Evolutionary conservation across 257 asterid species (phyloP), one percentile per base, ranked within the genome.

Genomic region (Solanum chiquidenum): DNA sequence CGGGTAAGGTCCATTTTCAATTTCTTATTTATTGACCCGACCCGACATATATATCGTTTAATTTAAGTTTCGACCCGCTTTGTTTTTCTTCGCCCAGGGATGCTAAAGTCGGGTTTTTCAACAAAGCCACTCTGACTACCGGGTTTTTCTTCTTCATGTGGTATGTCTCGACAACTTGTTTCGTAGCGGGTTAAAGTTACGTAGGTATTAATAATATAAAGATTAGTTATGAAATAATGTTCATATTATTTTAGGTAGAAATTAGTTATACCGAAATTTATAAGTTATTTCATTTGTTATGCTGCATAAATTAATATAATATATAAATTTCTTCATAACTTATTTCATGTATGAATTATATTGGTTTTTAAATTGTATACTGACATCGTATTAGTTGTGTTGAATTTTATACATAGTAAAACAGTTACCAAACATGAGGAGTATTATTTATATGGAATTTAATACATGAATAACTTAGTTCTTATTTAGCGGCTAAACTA

Each of bases 131-230:
- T 31, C 91, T 97, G 2, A 92, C 93, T 31, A 97, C 99, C 83
- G 99, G 99, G 20, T 97, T 95, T 90, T 96, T 97, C 97, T 97
- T 97, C 95, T 97, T 97, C 98, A 92, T 93, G 98, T 97, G 98
- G 99, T 97, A 91, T 12, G 96, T 89, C 29, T n/a, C 12, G 13
- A 18, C 1, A 2, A n/a, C 29, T n/a, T n/a, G 4, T n/a, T 64
- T 64, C 2, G 1, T 64, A 64, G 33, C 3, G 10, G 4, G 3
- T 64, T 64, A 10, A 6, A 64, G 4, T 64, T 64, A 66, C 0
- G 0, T 27, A 6, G 0, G 0, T 55, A 55, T 55, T 20, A 52
- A 6, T 52, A 52, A 52, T 52, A 20, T 20, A 6, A 1, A 62
- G 1, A 23, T 62, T 62, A 23, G 7, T 62, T 60, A 60, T 0